Evolutionary conservation across 306 rosid species (phyloP).

Genomic region (Cucurbita maxima): DNA sequence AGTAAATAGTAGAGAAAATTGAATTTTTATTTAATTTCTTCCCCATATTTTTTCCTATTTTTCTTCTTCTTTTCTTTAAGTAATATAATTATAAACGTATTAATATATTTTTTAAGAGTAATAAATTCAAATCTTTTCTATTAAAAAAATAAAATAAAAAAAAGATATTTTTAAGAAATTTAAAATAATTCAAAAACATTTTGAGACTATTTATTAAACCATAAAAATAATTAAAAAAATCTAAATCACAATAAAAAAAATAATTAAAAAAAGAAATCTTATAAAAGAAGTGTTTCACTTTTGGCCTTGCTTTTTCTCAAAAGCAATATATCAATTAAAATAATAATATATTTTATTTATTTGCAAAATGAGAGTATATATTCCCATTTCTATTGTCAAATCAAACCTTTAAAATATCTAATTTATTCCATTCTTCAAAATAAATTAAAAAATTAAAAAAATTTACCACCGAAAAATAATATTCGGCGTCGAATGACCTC

Average conservation of each 20-base stretch:
- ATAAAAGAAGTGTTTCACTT: neutral
- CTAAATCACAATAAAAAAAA: neutral
- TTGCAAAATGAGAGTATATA: neutral
- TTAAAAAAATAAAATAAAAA: too few relatives aligned
- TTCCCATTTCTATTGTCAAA: neutral
- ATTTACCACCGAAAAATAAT: too few relatives aligned
- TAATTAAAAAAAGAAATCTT: neutral
- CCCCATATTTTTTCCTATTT: neutral
- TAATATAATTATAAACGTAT: too few relatives aligned
- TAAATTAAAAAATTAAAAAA: too few relatives aligned
- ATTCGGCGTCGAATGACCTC: too few relatives aligned
- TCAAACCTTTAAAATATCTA: neutral
- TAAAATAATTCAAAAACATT: too few relatives aligned
- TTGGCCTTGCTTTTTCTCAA: neutral
- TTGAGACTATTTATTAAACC: too few relatives aligned
- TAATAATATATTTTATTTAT: neutral
- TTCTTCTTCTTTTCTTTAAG: neutral
- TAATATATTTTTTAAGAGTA: too few relatives aligned
- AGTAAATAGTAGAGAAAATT: neutral
- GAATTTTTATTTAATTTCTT: neutral
- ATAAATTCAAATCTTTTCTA: too few relatives aligned
- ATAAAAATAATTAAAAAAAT: too few relatives aligned
- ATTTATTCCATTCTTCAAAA: too few relatives aligned
- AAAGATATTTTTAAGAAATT: too few relatives aligned
- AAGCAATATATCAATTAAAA: neutral